Base-by-base conservation (phyloP, 2,329 filamentous ascomycete species). In the Pseudopithomyces chartarum region DNA sequence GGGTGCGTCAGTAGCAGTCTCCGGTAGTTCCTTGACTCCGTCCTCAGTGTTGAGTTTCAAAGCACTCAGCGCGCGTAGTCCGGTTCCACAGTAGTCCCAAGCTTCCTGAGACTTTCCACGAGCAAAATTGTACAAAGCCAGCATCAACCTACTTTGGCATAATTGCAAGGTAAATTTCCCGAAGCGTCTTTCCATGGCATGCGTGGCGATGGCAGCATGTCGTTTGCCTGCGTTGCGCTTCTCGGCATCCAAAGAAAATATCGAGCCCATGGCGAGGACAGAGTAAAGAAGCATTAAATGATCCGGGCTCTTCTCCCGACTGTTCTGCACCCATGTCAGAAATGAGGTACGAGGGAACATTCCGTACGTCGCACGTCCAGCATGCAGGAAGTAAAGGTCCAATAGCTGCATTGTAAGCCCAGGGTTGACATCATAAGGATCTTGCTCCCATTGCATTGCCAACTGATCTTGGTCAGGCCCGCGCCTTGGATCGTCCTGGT, bases 61-160 rank as follows among this genome's bases (percentile, higher is more conserved):
- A 3, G 81, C 84, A 52, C 81, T 82, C 15, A 87, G 82, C 5
- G 82, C 82, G 52, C 86, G 83, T 23, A 89, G 77, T 2, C 87
- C 88, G 2, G 82, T 80, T 13, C 86, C 87, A 44, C 84, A 82
- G 61, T 86, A 84, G 62, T 91, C 88, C 78, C 83, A 87, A 6
- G 86, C 85, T 47, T 87, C 83, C 40, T 80, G 79, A 36, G 82
- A 75, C n/a, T 84, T 83, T 13, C 84, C 84, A 20, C 82, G 81
- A 1, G 87, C 84, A 57, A 88, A 85, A 61, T 87, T 85, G 73
- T 88, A 90, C 6, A 90, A 75, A 19, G 85, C 83, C 38, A 92
- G 80, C 15, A 91, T 79, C n/a, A 91, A 76, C 52, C 87, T 83
- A 45, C 83, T 84, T 69, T 91, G 89, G 12, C 87, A 85, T 43